Evolutionary conservation across 2,329 filamentous ascomycete genomes (phyloP).

Genomic region (Fusarium neocosmosporiellum): DNA sequence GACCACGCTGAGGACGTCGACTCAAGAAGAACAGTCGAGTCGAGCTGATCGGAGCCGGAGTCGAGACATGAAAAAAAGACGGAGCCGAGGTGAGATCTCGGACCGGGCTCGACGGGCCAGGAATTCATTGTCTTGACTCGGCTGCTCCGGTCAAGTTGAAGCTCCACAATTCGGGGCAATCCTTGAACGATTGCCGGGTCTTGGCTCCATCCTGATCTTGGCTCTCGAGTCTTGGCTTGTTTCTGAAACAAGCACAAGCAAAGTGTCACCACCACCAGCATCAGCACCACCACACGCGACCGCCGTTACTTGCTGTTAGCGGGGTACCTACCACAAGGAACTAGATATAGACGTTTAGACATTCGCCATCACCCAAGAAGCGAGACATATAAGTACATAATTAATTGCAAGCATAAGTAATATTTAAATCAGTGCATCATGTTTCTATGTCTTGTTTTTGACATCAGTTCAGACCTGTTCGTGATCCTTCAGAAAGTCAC

Average conservation of each 20-base stretch:
- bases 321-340: slow-evolving; percentile 33
- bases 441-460: not conserved
- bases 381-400: slow-evolving; percentile 14
- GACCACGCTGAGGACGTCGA: not conserved
- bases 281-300: slow-evolving; percentile 2
- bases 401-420: slow-evolving; percentile 10
- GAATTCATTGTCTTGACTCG: slow-evolving; percentile 6
- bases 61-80: not conserved
- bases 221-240: slow-evolving; percentile 16
- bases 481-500: slow-evolving; percentile 11
- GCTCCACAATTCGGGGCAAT: slow-evolving; percentile 28
- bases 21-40: not conserved
- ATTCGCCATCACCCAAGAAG: not conserved
- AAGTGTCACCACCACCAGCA: slow-evolving; percentile 17
- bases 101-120: not conserved
- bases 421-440: not conserved
- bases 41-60: not conserved
- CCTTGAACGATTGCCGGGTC: slow-evolving; percentile 29
- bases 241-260: slow-evolving; percentile 34
- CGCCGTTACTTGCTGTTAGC: slow-evolving; percentile 44
- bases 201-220: slow-evolving; percentile 20
- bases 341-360: slow-evolving; percentile 5
- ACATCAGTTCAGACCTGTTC: not conserved
- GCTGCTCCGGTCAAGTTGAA: not conserved
- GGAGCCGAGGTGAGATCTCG: not conserved